Evolutionary conservation across 306 rosid genomes (phyloP).

Genomic region (Fagus crenata): DNA sequence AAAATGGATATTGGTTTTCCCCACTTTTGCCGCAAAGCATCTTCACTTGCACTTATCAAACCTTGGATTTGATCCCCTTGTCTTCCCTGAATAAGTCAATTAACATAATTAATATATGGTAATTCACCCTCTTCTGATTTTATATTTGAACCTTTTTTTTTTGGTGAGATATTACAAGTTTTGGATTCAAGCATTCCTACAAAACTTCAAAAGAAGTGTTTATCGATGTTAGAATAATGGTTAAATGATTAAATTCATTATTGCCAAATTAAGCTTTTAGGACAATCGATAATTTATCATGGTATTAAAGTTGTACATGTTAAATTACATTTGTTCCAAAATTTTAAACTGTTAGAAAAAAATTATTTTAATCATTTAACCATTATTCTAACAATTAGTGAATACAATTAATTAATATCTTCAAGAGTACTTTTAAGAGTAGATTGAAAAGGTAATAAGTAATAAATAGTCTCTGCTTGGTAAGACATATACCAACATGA

Average conservation of each 20-base stretch:
- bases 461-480: not conserved
- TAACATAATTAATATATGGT: not conserved
- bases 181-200: not conserved
- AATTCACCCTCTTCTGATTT: not conserved
- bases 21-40: conserved; percentile 41
- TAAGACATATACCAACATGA: not conserved
- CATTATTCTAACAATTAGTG: not conserved
- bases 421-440: not conserved
- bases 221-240: too few relatives aligned
- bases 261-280: too few relatives aligned
- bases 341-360: too few relatives aligned
- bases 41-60: conserved; percentile 38
- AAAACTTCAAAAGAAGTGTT: not conserved
- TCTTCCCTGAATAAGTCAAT: conserved; percentile 46
- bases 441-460: not conserved
- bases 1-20: conserved; percentile 65
- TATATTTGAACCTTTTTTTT: not conserved
- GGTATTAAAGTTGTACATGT: too few relatives aligned
- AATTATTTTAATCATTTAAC: too few relatives aligned
- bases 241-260: too few relatives aligned
- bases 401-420: not conserved
- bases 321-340: too few relatives aligned
- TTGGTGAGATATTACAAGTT: not conserved
- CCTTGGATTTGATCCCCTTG: conserved; percentile 52
- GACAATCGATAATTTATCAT: too few relatives aligned